A percentile compares a stretch with the other conserved stretches of the same genome.
phyloP scores from a whole-genome alignment of 1,284 basidiomycete species.

The Sporisorium graminicola region DNA sequence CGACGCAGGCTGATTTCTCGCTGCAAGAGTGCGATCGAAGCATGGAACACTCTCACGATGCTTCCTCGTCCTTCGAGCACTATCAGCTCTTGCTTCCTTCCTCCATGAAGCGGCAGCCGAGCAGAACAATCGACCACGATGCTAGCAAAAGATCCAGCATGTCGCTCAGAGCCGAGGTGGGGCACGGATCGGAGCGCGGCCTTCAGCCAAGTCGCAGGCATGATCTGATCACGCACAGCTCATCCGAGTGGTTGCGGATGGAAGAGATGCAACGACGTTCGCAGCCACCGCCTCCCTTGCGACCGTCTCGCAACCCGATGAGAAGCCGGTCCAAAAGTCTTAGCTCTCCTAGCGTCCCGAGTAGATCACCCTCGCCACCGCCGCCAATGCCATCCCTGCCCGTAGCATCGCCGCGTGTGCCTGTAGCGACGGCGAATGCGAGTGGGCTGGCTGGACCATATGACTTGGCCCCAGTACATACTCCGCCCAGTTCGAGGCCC shows the following conservation, averaged over 20 bases:
- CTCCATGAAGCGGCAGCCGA: slow-evolving; percentile 28
- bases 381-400: slow-evolving; percentile 25
- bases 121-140: slow-evolving; percentile 18
- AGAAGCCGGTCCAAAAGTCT: slow-evolving; percentile 34
- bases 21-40: not conserved
- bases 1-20: slow-evolving; percentile 7
- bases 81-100: slow-evolving; percentile 32
- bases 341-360: slow-evolving; percentile 6
- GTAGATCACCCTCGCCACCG: slow-evolving; percentile 14
- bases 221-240: not conserved
- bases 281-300: slow-evolving; percentile 26
- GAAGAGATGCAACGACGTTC: slow-evolving; percentile 4
- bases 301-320: slow-evolving; percentile 30
- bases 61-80: not conserved
- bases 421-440: not conserved
- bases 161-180: slow-evolving; percentile 22
- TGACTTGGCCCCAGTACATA: slow-evolving; percentile 11
- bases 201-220: not conserved
- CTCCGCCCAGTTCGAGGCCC: slow-evolving; percentile 22
- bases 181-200: slow-evolving; percentile 10
- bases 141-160: slow-evolving; percentile 12
- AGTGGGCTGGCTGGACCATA: slow-evolving; percentile 3
- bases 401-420: not conserved
- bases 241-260: slow-evolving; percentile 12
- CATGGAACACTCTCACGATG: not conserved